Evolutionary conservation across 495 filamentous ascomycete species (phyloP), one percentile per base, ranked within the genome.

Genomic region (Elaphomyces granulatus): DNA sequence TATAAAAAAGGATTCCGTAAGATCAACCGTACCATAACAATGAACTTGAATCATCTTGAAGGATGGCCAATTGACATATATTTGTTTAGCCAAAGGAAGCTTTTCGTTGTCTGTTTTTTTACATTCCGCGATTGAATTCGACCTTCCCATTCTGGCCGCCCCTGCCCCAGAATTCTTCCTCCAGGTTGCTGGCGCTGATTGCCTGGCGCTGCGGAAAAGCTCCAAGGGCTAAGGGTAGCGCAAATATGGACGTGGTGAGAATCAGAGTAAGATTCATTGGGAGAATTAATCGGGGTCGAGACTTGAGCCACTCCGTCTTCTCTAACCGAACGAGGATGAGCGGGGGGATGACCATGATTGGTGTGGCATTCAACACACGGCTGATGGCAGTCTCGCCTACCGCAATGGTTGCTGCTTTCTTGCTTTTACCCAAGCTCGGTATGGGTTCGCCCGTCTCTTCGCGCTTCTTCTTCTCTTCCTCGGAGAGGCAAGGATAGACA

Each of bases 281-380:
- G 37, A 83, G 49, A 3, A 77, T 75, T 59, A 80, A 65, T 45
- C 78, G 64, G 17, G 87, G 85, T 45, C 81, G 72, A 41, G 58
- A 61, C 58, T 72, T 74, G 48, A 94, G 52, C 85, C 83, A 92
- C 32, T 74, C 58, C 16, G 71, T 77, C 53, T 71, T 67, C 67
- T 94, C 87, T 40, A 95, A 58, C 37, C 76, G 63, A n/a, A 94
- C 80, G 41, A 94, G 67, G 28, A 88, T 61, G 45, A 95, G 61
- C 18, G 87, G 81, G 16, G 90, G 90, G 16, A 98, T 61, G 3
- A 92, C 86, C 90, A 98, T 98, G 60, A 98, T 88, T 0, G 90
- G 90, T 2, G 82, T 93, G 39, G 86, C 80, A 58, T 95, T 98
- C 45, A 96, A 60, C 21, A 96, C 84, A 21, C 90, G 74, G 44